Percentiles rank a stretch among this genome's conserved stretches.
phyloP scores from a whole-genome alignment of 495 filamentous ascomycete genomes.

The Aspergillus saccharolyticus region DNA sequence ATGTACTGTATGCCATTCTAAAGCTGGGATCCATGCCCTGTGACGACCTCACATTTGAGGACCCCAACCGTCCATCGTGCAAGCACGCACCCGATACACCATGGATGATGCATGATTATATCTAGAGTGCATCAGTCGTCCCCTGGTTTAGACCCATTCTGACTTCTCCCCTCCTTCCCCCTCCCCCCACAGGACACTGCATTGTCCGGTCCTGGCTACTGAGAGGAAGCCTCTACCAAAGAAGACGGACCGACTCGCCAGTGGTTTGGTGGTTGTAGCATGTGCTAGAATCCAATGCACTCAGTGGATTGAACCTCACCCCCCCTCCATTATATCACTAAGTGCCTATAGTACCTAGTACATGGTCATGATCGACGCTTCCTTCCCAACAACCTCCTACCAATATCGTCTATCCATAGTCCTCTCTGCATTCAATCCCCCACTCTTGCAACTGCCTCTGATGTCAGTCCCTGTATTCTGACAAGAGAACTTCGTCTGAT shows the following conservation, averaged over 20 bases:
- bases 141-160: background rate
- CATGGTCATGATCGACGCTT: background rate
- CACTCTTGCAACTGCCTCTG: background rate
- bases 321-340: background rate
- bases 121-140: background rate
- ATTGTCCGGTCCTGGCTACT: background rate
- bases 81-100: background rate
- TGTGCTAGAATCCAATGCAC: slow-evolving; percentile 12
- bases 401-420: background rate
- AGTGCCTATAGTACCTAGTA: too few species aligned
- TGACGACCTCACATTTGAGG: background rate
- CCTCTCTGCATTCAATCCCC: background rate
- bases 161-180: background rate
- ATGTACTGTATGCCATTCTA: background rate
- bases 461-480: background rate
- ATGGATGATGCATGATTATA: background rate
- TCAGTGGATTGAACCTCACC: slow-evolving; percentile 5
- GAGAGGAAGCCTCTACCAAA: background rate
- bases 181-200: background rate
- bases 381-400: background rate
- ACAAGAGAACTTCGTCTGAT: background rate
- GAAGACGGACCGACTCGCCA: too few species aligned
- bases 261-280: slow-evolving; percentile 9
- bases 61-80: background rate
- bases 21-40: background rate